Conservation (phyloP, 306 rosid genomes). For the Calophaca sinica region DNA sequence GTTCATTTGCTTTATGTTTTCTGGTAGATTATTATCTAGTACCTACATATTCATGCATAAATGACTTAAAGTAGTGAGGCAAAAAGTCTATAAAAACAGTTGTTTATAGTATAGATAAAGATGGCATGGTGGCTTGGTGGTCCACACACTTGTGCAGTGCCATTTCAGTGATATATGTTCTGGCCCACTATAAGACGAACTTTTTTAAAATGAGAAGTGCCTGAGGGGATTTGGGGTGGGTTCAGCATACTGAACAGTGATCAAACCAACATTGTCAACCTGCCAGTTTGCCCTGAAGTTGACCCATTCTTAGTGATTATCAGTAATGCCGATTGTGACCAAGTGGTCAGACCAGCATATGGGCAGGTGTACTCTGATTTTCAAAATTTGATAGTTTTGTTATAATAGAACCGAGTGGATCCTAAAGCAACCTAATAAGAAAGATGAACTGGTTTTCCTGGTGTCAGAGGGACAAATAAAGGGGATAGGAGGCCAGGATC, state of each 20-base stretch:
- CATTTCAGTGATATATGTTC: slow-evolving; percentile 14
- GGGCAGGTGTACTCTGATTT: background rate
- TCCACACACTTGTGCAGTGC: background rate
- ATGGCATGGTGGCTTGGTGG: slow-evolving; percentile 28
- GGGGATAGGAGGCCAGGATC: background rate
- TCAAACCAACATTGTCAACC: slow-evolving; percentile 11
- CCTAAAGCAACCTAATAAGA: slow-evolving; percentile 24
- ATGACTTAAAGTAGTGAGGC: background rate
- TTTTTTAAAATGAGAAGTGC: background rate
- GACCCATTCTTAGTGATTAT: background rate
- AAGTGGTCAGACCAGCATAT: slow-evolving; percentile 5
- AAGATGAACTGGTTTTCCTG: background rate
- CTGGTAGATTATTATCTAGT: background rate
- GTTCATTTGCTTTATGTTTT: slow-evolving; percentile 30
- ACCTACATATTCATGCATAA: slow-evolving; percentile 11
- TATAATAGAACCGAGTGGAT: slow-evolving; percentile 1
- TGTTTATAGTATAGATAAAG: slow-evolving; percentile 13
- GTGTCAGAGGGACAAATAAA: slow-evolving; percentile 12
- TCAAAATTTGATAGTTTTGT: slow-evolving; percentile 8
- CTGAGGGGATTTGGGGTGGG: background rate
- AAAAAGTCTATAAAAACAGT: slow-evolving; percentile 6
- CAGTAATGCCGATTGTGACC: background rate
- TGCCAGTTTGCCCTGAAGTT: slow-evolving; percentile 8
- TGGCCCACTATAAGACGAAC: no score
- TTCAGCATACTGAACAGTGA: background rate